Percentiles rank a stretch among this genome's conserved stretches.
These are phyloP conservation scores for Backusella sp. DNA, from an alignment of 192 early-diverging fungal species.

Conservation along the genomic window DNA sequence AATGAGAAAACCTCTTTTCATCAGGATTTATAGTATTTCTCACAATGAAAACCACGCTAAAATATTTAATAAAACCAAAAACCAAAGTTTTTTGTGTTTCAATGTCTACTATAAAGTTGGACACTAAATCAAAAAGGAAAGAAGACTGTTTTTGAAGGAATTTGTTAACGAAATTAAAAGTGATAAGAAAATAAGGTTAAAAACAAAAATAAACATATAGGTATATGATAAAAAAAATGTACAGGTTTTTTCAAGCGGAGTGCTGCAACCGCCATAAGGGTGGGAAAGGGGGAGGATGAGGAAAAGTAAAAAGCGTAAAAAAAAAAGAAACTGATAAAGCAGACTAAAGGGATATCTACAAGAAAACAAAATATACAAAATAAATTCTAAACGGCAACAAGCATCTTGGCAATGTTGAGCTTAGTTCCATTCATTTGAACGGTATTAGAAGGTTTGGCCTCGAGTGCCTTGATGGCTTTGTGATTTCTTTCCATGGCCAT, in stretches of 20 bases:
- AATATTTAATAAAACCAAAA: conserved; percentile 1
- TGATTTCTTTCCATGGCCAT: conserved; percentile 29
- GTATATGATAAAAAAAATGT: not conserved
- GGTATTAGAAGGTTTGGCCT: not conserved
- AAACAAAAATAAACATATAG: not conserved
- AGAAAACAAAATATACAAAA: conserved; percentile 4
- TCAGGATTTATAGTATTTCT: not conserved
- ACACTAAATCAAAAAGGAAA: not conserved
- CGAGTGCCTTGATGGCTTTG: not conserved
- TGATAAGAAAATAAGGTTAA: not conserved
- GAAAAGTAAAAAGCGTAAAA: not conserved
- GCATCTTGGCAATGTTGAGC: not conserved
- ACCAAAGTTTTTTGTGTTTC: not conserved
- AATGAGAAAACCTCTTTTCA: not conserved
- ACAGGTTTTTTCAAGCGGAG: not conserved
- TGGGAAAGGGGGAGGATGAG: not conserved
- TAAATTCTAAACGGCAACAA: not conserved
- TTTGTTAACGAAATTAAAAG: conserved; percentile 1
- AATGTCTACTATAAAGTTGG: not conserved
- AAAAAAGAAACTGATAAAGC: not conserved
- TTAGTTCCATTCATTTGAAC: not conserved
- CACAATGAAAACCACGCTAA: not conserved
- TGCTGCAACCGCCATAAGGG: not conserved
- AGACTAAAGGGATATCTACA: conserved; percentile 1
- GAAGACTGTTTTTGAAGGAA: not conserved